phyloP scores from a whole-genome alignment of 148 eudicot genomes.

The Rhododendron simsii region DNA sequence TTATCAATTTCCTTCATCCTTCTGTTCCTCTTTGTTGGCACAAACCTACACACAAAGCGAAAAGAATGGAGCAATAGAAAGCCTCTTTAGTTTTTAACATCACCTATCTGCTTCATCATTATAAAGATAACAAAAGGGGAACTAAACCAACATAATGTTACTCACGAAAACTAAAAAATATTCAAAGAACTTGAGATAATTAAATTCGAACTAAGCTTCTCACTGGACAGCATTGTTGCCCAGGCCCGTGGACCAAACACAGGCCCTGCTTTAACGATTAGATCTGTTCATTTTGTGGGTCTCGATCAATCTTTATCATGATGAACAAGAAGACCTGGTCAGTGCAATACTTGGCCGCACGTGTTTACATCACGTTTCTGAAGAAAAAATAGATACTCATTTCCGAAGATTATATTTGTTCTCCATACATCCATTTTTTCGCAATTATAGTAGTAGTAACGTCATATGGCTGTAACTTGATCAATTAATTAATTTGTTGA shows the following conservation, averaged over 20 bases:
- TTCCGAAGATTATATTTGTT: not conserved
- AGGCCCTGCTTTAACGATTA: too few species aligned
- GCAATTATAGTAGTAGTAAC: too few species aligned
- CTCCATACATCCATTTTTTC: not conserved
- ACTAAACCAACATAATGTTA: not conserved
- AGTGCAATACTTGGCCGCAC: too few species aligned
- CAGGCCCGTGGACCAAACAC: too few species aligned
- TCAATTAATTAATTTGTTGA: too few species aligned
- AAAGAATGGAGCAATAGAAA: not conserved
- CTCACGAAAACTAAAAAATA: not conserved
- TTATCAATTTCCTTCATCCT: constrained; percentile 12
- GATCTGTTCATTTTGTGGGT: not conserved
- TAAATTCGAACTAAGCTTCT: not conserved
- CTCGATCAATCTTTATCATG: too few species aligned
- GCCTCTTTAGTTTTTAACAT: not conserved
- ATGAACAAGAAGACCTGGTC: too few species aligned
- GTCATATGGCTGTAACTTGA: too few species aligned
- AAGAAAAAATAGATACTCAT: not conserved
- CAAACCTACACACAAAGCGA: constrained; percentile 1
- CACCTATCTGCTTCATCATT: not conserved
- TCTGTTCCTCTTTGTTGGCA: constrained; percentile 23
- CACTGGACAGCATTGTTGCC: not conserved
- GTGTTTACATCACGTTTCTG: too few species aligned
- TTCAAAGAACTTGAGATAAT: not conserved
- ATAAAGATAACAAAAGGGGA: not conserved